Evolutionary conservation across 768 basidiomycete genomes (phyloP).

Genomic region (Russula virescens): DNA sequence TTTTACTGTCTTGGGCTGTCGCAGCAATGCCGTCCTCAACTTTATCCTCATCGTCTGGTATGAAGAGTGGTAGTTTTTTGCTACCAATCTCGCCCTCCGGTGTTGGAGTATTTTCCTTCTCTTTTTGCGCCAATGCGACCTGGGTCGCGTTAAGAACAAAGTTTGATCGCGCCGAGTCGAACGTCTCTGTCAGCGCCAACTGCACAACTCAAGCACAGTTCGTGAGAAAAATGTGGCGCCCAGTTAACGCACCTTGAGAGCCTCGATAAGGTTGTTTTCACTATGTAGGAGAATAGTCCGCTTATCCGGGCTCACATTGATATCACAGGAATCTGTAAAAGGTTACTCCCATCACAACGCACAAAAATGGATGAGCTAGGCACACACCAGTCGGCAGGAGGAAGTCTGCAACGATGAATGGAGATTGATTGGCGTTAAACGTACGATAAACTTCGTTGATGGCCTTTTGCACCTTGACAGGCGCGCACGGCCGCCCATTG

Average conservation of each 20-base stretch:
- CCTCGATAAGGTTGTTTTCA: constrained; percentile 71
- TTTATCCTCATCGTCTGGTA: constrained; percentile 11
- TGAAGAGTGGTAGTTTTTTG: constrained; percentile 1
- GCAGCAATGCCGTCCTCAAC: not conserved
- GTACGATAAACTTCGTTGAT: constrained; percentile 91
- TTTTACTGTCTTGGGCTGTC: not conserved
- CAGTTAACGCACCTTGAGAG: constrained; percentile 56
- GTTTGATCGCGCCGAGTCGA: constrained; percentile 19
- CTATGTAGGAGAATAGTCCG: constrained; percentile 90
- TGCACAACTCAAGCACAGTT: not conserved
- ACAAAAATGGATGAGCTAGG: not conserved
- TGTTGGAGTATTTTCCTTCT: not conserved
- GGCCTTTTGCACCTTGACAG: constrained; percentile 76
- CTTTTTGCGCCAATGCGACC: constrained; percentile 7
- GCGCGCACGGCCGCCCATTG: constrained; percentile 84
- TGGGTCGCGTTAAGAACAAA: constrained; percentile 24
- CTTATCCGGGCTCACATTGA: constrained; percentile 96
- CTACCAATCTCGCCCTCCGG: not conserved
- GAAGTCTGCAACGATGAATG: constrained; percentile 82
- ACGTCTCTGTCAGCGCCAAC: constrained; percentile 16
- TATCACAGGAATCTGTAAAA: constrained; percentile 66
- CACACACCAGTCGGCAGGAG: constrained; percentile 68
- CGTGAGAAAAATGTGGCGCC: not conserved
- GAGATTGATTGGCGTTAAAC: constrained; percentile 69
- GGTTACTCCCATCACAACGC: not conserved